Conservation (phyloP, 2,329 filamentous ascomycete genomes). For the Sarocladium brachiariae region DNA sequence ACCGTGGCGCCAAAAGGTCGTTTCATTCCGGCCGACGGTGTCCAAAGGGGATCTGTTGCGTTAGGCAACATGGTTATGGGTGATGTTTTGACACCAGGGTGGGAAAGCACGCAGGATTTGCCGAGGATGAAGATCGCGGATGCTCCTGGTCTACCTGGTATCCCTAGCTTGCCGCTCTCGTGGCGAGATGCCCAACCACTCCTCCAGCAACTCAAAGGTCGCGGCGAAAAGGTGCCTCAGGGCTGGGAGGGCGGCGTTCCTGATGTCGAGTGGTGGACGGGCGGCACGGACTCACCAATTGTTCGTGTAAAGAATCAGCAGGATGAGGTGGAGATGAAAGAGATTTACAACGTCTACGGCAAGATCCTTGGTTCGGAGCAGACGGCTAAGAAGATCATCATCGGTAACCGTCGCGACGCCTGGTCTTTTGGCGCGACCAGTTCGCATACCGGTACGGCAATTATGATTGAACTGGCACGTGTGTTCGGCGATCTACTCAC, state of each 20-base stretch:
- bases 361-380: slow-evolving; percentile 81
- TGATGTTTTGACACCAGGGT: slow-evolving; percentile 87
- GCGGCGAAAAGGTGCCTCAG: slow-evolving; percentile 60
- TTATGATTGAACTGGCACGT: slow-evolving; percentile 82
- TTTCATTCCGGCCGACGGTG: slow-evolving; percentile 73
- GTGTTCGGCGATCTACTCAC: slow-evolving; percentile 73
- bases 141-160: slow-evolving; percentile 66
- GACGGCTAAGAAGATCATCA: slow-evolving; percentile 71
- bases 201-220: slow-evolving; percentile 66
- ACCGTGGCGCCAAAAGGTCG: slow-evolving; percentile 68
- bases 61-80: slow-evolving; percentile 78
- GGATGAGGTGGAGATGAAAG: slow-evolving; percentile 73
- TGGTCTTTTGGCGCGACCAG: slow-evolving; percentile 86
- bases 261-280: slow-evolving; percentile 77
- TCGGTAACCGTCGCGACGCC: slow-evolving; percentile 90
- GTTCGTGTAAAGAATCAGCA: slow-evolving; percentile 82
- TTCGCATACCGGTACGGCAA: slow-evolving; percentile 80
- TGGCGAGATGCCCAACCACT: slow-evolving; percentile 84
- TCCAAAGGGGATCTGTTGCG: slow-evolving; percentile 76
- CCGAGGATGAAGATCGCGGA: slow-evolving; percentile 63
- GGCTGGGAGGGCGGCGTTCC: slow-evolving; percentile 74
- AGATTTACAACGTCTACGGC: slow-evolving; percentile 88
- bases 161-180: slow-evolving; percentile 83
- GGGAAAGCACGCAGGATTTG: slow-evolving; percentile 61
- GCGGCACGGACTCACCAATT: slow-evolving; percentile 62